Conservation (phyloP, 192 early-diverging fungal species). For the Martensiomyces pterosporus region DNA sequence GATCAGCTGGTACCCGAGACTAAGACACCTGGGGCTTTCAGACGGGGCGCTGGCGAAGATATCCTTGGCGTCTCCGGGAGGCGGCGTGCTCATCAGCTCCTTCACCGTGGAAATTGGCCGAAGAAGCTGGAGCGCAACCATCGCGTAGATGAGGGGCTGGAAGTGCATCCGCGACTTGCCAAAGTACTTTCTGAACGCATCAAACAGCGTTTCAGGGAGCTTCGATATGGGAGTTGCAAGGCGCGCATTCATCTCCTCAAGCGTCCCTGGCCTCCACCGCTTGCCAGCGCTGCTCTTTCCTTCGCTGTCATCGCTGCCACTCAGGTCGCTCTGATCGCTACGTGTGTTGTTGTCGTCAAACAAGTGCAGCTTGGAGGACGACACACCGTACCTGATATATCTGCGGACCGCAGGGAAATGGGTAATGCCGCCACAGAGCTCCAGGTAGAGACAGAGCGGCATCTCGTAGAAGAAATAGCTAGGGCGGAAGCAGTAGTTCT, state of each 20-base stretch:
- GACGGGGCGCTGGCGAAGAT: slow-evolving; percentile 4
- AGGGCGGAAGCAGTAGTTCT: slow-evolving; percentile 20
- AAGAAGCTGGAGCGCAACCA: slow-evolving; percentile 31
- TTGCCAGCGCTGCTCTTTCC: too few relatives aligned
- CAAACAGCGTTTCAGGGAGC: slow-evolving; percentile 13
- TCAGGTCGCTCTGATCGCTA: background rate
- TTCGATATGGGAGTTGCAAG: slow-evolving; percentile 21
- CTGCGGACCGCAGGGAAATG: slow-evolving; percentile 6
- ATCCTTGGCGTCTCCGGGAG: slow-evolving; percentile 21
- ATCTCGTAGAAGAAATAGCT: slow-evolving; percentile 15
- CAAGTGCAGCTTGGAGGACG: too few relatives aligned
- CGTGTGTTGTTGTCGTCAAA: too few relatives aligned
- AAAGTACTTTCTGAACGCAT: background rate
- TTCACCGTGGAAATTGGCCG: slow-evolving; percentile 14
- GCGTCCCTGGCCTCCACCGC: background rate
- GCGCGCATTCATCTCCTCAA: slow-evolving; percentile 20
- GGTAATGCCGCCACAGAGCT: slow-evolving; percentile 13
- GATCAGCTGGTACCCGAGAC: slow-evolving; percentile 31
- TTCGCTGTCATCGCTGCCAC: background rate
- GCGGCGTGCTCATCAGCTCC: slow-evolving; percentile 10
- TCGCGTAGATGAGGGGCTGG: slow-evolving; percentile 8
- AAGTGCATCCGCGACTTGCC: slow-evolving; percentile 8
- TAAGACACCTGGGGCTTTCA: slow-evolving; percentile 1
- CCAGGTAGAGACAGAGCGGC: slow-evolving; percentile 24
- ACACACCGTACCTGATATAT: slow-evolving; percentile 31